Percentiles rank a stretch among this genome's conserved stretches.
Conservation (phyloP, 257 asterid species). For the Salvia rosmarinus region DNA sequence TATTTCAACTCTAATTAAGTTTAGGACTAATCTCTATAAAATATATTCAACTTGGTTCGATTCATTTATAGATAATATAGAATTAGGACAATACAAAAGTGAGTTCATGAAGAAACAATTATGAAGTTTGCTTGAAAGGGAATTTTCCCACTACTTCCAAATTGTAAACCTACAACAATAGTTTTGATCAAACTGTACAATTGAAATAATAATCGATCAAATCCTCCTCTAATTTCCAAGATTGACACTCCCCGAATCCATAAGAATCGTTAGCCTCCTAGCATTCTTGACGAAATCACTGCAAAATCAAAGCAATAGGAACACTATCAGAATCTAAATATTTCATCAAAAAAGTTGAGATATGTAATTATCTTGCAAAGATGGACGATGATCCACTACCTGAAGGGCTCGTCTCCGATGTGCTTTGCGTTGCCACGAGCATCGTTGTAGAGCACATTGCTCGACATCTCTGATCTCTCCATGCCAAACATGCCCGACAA, state of each 20-base stretch:
- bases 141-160: conserved; percentile 33
- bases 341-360: not conserved
- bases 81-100: not conserved
- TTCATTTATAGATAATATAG: not conserved
- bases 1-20: too few relatives aligned
- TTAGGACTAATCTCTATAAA: too few relatives aligned
- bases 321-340: not conserved
- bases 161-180: conserved; percentile 32
- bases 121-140: conserved; percentile 23
- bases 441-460: conserved; percentile 58
- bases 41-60: not conserved
- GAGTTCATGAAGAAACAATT: not conserved
- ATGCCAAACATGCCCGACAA: conserved; percentile 54
- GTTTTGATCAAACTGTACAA: conserved; percentile 40
- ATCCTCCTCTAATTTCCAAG: conserved; percentile 40
- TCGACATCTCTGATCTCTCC: conserved; percentile 55
- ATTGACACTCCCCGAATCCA: conserved; percentile 64
- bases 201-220: conserved; percentile 21
- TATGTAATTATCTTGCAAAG: not conserved
- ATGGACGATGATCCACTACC: conserved; percentile 41
- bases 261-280: conserved; percentile 56
- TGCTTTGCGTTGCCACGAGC: conserved; percentile 49
- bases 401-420: conserved; percentile 65
- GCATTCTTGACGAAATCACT: conserved; percentile 67
- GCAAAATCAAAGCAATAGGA: conserved; percentile 28